Percentiles rank a stretch among this genome's conserved stretches.
phyloP scores from a whole-genome alignment of 2,329 filamentous ascomycete genomes.

The Thermothelomyces thermophilus region DNA sequence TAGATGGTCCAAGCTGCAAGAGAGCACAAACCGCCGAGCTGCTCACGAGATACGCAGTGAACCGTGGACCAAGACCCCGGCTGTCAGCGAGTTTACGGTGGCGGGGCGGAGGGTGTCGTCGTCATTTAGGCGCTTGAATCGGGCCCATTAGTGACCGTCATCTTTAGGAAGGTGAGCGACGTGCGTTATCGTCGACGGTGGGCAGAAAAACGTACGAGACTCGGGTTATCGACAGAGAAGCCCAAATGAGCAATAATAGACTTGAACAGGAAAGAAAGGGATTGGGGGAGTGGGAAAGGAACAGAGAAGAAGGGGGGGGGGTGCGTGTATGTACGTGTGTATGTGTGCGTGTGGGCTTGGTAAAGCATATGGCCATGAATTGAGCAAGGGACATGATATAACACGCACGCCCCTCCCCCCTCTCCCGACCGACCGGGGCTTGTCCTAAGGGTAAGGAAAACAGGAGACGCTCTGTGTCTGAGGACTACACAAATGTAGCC shows the following conservation, averaged over 20 bases:
- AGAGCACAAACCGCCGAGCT: neutral
- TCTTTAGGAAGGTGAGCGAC: constrained; percentile 20
- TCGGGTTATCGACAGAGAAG: neutral
- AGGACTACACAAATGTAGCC: constrained; percentile 3
- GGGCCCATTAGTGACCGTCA: constrained; percentile 22
- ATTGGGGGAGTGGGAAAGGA: neutral
- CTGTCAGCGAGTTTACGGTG: constrained; percentile 2
- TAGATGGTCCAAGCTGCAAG: constrained; percentile 15
- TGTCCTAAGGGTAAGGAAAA: constrained; percentile 7
- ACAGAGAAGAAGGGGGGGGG: too few species aligned
- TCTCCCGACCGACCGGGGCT: neutral
- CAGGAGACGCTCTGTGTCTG: constrained; percentile 3
- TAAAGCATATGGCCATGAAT: constrained; percentile 5
- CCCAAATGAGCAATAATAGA: neutral
- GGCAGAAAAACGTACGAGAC: neutral
- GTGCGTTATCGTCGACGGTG: constrained; percentile 11
- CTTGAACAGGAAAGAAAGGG: neutral
- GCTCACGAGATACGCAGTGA: neutral
- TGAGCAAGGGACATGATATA: constrained; percentile 10
- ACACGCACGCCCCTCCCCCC: constrained; percentile 8
- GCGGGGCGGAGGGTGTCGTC: constrained; percentile 19
- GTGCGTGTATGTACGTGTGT: too few species aligned
- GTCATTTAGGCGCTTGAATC: constrained; percentile 26
- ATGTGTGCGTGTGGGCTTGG: constrained; percentile 2
- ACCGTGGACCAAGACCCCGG: neutral